Conservation (phyloP, 2,329 filamentous ascomycete genomes). For the Fusarium torreyae region DNA sequence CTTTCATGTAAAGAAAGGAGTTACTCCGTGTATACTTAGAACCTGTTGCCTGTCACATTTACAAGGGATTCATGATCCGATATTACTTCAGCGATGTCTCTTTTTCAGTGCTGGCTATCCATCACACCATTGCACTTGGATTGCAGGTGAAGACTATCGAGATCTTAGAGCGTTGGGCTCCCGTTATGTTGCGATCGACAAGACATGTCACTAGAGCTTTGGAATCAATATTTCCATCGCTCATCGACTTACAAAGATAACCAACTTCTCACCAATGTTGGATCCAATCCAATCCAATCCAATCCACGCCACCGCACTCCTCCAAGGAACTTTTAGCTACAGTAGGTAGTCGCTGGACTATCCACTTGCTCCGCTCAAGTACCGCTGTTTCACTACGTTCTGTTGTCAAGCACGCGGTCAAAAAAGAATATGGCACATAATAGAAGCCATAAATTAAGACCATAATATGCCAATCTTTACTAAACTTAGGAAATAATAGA, state of each 20-base stretch:
- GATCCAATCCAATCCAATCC: not conserved
- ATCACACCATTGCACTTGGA: not conserved
- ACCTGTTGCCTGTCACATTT: not conserved
- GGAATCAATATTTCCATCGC: conserved; percentile 7
- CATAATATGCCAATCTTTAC: too few species aligned
- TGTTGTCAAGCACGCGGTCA: conserved; percentile 7
- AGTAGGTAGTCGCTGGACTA: conserved; percentile 15
- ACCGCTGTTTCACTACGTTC: conserved; percentile 30
- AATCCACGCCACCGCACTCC: conserved; percentile 24
- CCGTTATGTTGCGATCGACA: conserved; percentile 1
- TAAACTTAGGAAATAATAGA: too few species aligned
- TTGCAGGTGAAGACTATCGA: not conserved
- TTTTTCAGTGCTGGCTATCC: conserved; percentile 1
- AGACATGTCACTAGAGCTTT: conserved; percentile 10
- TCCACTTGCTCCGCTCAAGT: conserved; percentile 32
- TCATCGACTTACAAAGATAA: conserved; percentile 7
- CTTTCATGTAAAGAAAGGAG: not conserved
- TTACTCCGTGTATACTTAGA: not conserved
- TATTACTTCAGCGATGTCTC: conserved; percentile 24
- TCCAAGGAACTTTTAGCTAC: conserved; percentile 8
- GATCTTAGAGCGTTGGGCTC: not conserved
- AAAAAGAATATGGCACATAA: too few species aligned
- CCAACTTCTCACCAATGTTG: conserved; percentile 13
- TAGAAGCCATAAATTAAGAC: too few species aligned
- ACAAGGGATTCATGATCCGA: conserved; percentile 29